Base-by-base conservation (phyloP, 768 basidiomycete species). In the Tephrocybe sp. region DNA sequence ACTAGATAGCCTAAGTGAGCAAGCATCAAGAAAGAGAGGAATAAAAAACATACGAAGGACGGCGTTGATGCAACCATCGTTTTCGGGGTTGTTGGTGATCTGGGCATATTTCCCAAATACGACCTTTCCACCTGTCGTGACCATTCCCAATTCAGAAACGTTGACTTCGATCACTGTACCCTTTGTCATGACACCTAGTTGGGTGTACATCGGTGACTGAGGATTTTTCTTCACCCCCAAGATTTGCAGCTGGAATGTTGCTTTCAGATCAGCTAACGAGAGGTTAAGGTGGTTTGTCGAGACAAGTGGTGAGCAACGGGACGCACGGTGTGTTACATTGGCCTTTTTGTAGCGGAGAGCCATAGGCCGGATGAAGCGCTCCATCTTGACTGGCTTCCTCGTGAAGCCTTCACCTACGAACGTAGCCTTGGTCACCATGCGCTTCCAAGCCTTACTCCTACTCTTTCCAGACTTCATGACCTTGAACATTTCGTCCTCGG, bases 401-500 rank as follows among this genome's bases (percentile, higher is more conserved):
- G 97, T 99, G 68, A 98, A 99, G 15, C 92, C 88, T 67, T 98
- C 94, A 4, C 96, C 96, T 26, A 99, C 97, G 62, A 98, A 99
- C 8, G 97, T 99, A 26, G 97, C 97, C 71, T 99, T 99, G 48
- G 93, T 97, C 53, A 99, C 91, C 94, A 98, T 98, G 58, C 94
- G 84, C 74, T 99, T 99, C 97, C 97, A 99, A 15, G 89, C 80
- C 71, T 98, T 99, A 63, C 82, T 85, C 73, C 93, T 97, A 64
- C 81, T 89, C 76, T 98, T 98, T 47, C 97, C 97, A 1, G 96
- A 94, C 77, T 93, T 92, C 78, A 99, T 76, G 25, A 99, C 97
- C 77, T 95, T 98, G 79, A 99, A 99, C 89, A 94, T 97, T 77
- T 99, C 97, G 61, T 98, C 97, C 69, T 99, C 97, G 13, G 96